Percentiles rank a stretch among this genome's conserved stretches.
Evolutionary conservation across 768 basidiomycete genomes (phyloP).

Genomic region (Auricularia auricula-judae): DNA sequence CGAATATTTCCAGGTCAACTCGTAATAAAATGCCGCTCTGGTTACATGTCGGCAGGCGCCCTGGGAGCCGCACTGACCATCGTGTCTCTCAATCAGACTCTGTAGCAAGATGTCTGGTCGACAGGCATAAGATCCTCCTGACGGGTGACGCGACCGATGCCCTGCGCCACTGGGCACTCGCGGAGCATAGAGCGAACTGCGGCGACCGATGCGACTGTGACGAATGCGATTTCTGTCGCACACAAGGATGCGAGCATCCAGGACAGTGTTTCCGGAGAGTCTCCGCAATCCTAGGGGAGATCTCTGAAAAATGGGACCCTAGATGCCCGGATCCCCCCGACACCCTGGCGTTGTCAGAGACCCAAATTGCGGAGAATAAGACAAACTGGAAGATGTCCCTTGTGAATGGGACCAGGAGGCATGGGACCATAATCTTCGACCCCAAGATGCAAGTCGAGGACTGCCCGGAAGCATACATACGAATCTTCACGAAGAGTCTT

Average conservation of each 20-base stretch:
- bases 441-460: not conserved
- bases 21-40: not conserved
- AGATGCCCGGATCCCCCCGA: constrained; percentile 10
- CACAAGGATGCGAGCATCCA: not conserved
- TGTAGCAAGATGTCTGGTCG: not conserved
- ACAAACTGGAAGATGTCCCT: too few relatives aligned
- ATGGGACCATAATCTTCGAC: not conserved
- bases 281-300: not conserved
- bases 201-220: not conserved
- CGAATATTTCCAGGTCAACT: not conserved
- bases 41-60: not conserved
- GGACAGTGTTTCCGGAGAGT: not conserved
- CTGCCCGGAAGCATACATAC: not conserved
- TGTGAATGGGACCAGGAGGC: not conserved
- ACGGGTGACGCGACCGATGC: not conserved
- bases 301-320: not conserved
- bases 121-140: not conserved
- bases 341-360: too few relatives aligned
- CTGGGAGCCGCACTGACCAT: not conserved
- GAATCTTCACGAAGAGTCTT: not conserved
- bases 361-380: too few relatives aligned
- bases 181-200: not conserved
- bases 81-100: not conserved
- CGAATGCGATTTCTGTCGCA: not conserved
- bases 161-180: constrained; percentile 14